These are phyloP conservation scores for Linanthus parryae DNA, from an alignment of 148 eudicot genomes.

Conservation along the genomic window DNA sequence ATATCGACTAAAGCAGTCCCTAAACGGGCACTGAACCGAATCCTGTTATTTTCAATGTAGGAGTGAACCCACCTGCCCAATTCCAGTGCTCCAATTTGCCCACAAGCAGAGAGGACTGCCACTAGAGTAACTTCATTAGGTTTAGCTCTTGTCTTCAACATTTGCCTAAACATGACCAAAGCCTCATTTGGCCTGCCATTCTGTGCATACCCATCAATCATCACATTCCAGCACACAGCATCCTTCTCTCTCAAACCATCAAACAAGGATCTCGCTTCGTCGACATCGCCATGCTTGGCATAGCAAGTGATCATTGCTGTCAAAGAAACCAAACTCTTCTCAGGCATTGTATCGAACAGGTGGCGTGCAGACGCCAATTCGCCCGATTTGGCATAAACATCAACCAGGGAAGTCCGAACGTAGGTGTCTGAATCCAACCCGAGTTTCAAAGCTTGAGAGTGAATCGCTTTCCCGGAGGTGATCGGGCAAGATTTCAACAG, in stretches of 20 bases:
- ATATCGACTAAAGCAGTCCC: conserved; percentile 78
- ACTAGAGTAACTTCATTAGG: conserved; percentile 59
- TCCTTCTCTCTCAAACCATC: conserved; percentile 66
- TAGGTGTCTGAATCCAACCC: conserved; percentile 47
- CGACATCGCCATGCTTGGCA: conserved; percentile 58
- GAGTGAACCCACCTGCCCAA: conserved; percentile 84
- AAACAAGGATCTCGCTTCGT: conserved; percentile 51
- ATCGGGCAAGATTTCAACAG: conserved; percentile 44
- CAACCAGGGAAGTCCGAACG: conserved; percentile 64
- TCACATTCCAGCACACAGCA: conserved; percentile 90
- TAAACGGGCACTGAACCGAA: conserved; percentile 38
- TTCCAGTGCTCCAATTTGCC: conserved; percentile 76
- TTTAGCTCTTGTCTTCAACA: conserved; percentile 43
- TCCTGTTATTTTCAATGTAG: conserved; percentile 35
- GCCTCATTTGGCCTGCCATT: conserved; percentile 61
- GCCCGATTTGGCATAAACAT: conserved; percentile 53
- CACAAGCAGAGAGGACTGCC: conserved; percentile 72
- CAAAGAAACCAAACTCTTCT: conserved; percentile 50
- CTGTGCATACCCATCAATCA: conserved; percentile 81
- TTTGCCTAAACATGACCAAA: conserved; percentile 47
- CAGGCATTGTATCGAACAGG: conserved; percentile 63
- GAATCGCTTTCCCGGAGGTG: conserved; percentile 33
- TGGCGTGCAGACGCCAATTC: conserved; percentile 51
- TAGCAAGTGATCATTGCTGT: conserved; percentile 79
- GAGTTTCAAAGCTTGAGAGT: conserved; percentile 50